Evolutionary conservation across 768 basidiomycete species (phyloP).

Genomic region (Tricholoma furcatifolium): DNA sequence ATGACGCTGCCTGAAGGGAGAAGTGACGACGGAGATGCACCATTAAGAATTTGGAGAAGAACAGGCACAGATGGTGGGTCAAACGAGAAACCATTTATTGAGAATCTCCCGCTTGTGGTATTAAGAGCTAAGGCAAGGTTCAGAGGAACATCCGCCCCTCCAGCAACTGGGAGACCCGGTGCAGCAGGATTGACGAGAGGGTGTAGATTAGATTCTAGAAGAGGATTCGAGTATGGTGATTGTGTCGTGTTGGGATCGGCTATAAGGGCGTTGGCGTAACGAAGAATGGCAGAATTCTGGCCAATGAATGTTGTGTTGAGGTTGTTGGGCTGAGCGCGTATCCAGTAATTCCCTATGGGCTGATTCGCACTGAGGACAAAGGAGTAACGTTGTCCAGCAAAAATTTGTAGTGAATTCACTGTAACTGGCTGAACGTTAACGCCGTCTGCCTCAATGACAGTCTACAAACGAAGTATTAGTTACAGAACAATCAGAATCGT

Average conservation of each 20-base stretch:
- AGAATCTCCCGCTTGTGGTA: conserved; percentile 14
- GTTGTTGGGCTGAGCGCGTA: conserved; percentile 36
- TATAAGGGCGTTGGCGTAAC: not conserved
- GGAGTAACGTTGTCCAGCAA: conserved; percentile 43
- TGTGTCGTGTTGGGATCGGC: not conserved
- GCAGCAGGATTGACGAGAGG: not conserved
- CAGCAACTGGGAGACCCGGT: not conserved
- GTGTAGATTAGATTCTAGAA: not conserved
- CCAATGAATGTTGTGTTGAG: conserved; percentile 27
- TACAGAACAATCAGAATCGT: conserved; percentile 37
- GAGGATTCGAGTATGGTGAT: not conserved
- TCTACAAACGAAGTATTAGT: not conserved
- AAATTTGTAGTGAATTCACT: conserved; percentile 42
- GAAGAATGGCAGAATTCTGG: conserved; percentile 28
- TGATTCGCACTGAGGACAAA: conserved; percentile 43
- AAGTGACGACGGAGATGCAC: too few species aligned
- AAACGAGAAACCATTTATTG: conserved; percentile 30
- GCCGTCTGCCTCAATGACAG: conserved; percentile 43
- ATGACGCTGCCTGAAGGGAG: too few species aligned
- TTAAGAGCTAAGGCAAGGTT: conserved; percentile 20
- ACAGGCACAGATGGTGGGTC: conserved; percentile 29
- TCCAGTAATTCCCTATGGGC: conserved; percentile 50
- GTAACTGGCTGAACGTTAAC: conserved; percentile 21
- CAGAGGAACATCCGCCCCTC: not conserved
- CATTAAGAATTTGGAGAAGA: too few species aligned